Evolutionary conservation across 192 early-diverging fungal species (phyloP).

Genomic region (Linnemannia schmuckeri): DNA sequence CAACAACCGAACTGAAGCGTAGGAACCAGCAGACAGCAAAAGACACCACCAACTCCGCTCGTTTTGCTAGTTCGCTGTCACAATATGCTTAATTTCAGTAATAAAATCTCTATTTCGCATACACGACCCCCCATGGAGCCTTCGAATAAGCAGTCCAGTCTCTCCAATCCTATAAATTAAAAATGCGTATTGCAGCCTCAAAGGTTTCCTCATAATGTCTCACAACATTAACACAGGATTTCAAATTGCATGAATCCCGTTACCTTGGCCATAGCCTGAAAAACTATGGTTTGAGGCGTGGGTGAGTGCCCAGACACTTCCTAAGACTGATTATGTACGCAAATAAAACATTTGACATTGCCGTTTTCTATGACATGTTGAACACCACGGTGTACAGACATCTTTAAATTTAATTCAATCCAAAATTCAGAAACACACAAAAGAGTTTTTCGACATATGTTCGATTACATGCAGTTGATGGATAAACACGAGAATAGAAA

Average conservation of each 20-base stretch:
- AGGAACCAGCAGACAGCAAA: too few relatives aligned
- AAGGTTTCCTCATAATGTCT: constrained; percentile 29
- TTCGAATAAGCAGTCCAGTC: neutral
- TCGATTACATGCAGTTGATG: too few relatives aligned
- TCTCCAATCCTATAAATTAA: neutral
- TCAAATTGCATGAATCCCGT: constrained; percentile 47
- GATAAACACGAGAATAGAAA: too few relatives aligned
- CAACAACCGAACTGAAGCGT: too few relatives aligned
- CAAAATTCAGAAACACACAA: neutral
- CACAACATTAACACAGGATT: constrained; percentile 48
- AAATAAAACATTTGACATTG: constrained; percentile 49
- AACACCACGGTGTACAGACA: constrained; percentile 47
- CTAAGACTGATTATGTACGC: constrained; percentile 43
- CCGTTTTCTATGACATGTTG: constrained; percentile 34
- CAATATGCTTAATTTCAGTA: neutral
- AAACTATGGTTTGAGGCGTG: constrained; percentile 29
- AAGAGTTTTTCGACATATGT: neutral
- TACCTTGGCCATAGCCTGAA: constrained; percentile 32
- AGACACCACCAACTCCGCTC: neutral
- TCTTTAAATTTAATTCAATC: neutral
- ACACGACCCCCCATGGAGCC: neutral
- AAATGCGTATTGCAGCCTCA: neutral
- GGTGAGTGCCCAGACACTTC: constrained; percentile 52
- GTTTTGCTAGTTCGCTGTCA: neutral
- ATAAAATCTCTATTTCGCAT: neutral